Evolutionary conservation across 2,329 filamentous ascomycete genomes (phyloP).

Genomic region (Chaetomium olivaceum): DNA sequence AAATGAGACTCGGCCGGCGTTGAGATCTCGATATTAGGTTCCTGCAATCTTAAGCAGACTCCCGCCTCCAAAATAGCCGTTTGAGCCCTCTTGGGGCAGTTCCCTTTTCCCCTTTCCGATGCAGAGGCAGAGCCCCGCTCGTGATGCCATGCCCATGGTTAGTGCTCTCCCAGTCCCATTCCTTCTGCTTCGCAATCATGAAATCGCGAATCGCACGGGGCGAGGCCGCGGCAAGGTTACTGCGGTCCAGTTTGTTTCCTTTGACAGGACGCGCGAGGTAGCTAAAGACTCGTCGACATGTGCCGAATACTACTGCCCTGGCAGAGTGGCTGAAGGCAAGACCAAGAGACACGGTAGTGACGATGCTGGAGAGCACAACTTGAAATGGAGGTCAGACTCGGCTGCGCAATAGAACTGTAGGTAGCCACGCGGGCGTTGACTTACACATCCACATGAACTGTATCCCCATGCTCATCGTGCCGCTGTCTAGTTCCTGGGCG

Average conservation of each 20-base stretch:
- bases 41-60: neutral
- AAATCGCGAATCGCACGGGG: slow-evolving; percentile 27
- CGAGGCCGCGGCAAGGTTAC: slow-evolving; percentile 24
- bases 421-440: neutral
- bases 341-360: slow-evolving; percentile 25
- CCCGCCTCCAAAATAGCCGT: slow-evolving; percentile 24
- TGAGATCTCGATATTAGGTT: neutral
- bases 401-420: neutral
- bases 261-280: slow-evolving; percentile 11
- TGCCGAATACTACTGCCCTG: slow-evolving; percentile 21
- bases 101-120: slow-evolving; percentile 9
- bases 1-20: neutral
- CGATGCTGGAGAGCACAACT: slow-evolving; percentile 27
- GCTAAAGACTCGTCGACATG: slow-evolving; percentile 17
- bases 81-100: neutral
- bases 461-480: slow-evolving; percentile 19
- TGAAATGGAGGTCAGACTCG: neutral
- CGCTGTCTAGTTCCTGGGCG: slow-evolving; percentile 29
- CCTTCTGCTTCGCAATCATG: slow-evolving; percentile 30
- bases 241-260: neutral
- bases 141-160: neutral
- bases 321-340: slow-evolving; percentile 29
- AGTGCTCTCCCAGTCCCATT: slow-evolving; percentile 27
- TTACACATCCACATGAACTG: slow-evolving; percentile 31
- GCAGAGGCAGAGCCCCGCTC: slow-evolving; percentile 25